Base-by-base conservation (phyloP, 2,329 filamentous ascomycete species). In the Juglanconis sp. region DNA sequence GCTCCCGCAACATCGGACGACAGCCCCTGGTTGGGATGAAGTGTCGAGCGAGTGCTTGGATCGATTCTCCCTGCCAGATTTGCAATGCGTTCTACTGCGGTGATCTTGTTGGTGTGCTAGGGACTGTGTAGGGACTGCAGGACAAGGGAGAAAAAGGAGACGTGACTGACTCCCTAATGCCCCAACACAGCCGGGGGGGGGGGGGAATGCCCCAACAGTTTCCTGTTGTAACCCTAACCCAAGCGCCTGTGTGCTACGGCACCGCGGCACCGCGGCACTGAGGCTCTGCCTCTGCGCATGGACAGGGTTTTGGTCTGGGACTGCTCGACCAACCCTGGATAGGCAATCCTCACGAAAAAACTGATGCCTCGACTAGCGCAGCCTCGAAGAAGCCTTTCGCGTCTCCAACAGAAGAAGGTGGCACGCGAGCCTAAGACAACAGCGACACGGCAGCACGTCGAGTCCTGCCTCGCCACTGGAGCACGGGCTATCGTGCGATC, bases 1-100 rank as follows among this genome's bases (percentile, higher is more conserved):
- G 34, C 35, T 31, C 50, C 57, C 47, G 57, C 36, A 56, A 60
- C 31, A 60, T 52, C 42, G 47, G 58, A 56, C 53, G 58, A 60
- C 48, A 30, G 56, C 48, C 6, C 15, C 11, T 46, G 31, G 46
- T 47, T 32, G 48, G 48, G 36, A 47, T 50, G 50, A 57, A 31
- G 35, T 50, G 55, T 57, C 42, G 38, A 42, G 35, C 36, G 50
- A 50, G 46, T 38, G 55, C 38, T 36, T 34, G 38, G n/a, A 31
- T 36, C 42, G 42, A 48, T 34, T 17, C 34, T 40, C 44, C 42
- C 13, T 9, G 17, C n/a, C 53, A 47, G 24, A 44, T n/a, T 40
- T 11, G 42, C 7, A 56, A 36, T 24, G 17, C 17, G 17, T 24
- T 24, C 17, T 24, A 24, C 17, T 24, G 17, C 17, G 17, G 17